Evolutionary conservation across 148 eudicot species (phyloP).

Genomic region (Spergularia bocconei): DNA sequence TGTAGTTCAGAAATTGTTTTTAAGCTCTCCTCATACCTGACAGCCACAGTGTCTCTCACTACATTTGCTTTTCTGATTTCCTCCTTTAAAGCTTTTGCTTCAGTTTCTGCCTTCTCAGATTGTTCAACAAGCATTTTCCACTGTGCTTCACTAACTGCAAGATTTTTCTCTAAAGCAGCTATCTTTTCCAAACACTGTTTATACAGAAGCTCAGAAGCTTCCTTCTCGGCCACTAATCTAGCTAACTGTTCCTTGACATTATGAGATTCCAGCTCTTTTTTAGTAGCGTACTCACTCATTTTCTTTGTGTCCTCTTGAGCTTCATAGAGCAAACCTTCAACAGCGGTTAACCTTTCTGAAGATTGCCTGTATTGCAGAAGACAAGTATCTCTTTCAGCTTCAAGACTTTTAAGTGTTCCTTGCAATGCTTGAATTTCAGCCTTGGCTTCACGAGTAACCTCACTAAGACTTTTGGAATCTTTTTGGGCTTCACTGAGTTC

Average conservation of each 20-base stretch:
- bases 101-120: conserved; percentile 56
- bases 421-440: conserved; percentile 58
- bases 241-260: conserved; percentile 51
- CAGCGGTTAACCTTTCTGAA: conserved; percentile 43
- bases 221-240: conserved; percentile 54
- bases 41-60: conserved; percentile 53
- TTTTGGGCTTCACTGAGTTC: conserved; percentile 50
- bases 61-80: conserved; percentile 44
- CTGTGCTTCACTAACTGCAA: conserved; percentile 44
- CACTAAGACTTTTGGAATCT: conserved; percentile 44
- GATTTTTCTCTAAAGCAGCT: conserved; percentile 51
- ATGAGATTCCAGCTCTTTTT: conserved; percentile 49
- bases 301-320: conserved; percentile 44
- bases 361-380: conserved; percentile 39
- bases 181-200: conserved; percentile 50
- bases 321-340: conserved; percentile 45
- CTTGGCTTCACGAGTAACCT: conserved; percentile 48
- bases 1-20: conserved; percentile 60
- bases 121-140: conserved; percentile 37
- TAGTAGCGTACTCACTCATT: conserved; percentile 36
- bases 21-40: conserved; percentile 53
- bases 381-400: conserved; percentile 60
- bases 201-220: conserved; percentile 42
- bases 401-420: conserved; percentile 48
- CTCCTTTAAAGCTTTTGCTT: conserved; percentile 51